Evolutionary conservation across 345 rosid genomes (phyloP), one percentile per base, ranked within the genome.

Genomic region (Dipteronia dyeriana): DNA sequence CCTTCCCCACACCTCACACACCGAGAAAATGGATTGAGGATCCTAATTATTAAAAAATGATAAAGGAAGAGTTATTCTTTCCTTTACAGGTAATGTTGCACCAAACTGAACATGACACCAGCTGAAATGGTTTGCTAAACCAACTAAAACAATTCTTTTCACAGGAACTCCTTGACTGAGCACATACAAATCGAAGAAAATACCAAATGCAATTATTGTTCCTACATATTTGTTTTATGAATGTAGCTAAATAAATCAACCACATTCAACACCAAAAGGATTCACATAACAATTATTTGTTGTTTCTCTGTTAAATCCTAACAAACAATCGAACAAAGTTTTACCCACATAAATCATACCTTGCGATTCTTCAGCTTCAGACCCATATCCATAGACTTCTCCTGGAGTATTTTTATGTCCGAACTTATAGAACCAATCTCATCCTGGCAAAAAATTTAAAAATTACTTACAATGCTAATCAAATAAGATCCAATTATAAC

Each of bases 311-410:
- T 38, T 20, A 49, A 45, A 20, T 41, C 67, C 63, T 19, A 26
- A 41, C 54, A 62, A 70, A n/a, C 19, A 64, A 66, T 34, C 20
- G 72, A 57, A 41, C 29, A 57, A 23, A 23, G 51, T 20, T 59
- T 47, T 29, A 25, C 53, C 25, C 31, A 59, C 23, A 61, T 59
- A 29, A 74, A 75, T 43, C 70, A 77, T 87, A 96, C 99, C 97
- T 95, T 96, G 83, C 99, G 97, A 80, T 96, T 96, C 85, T 92
- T 96, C 84, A 96, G 85, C 89, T 90, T 92, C 83, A 96, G 87
- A 77, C 99, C 98, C 98, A 96, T 96, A 86, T 96, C 99, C 99
- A 96, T 96, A 47, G 98, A 96, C 82, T 94, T 94, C 87, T 96
- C 99, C 80, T 96, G 98, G 71, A 96, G 98, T 83, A 94, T 85